Conservation (phyloP, 1,284 basidiomycete species). For the Naganishia liquefaciens region DNA sequence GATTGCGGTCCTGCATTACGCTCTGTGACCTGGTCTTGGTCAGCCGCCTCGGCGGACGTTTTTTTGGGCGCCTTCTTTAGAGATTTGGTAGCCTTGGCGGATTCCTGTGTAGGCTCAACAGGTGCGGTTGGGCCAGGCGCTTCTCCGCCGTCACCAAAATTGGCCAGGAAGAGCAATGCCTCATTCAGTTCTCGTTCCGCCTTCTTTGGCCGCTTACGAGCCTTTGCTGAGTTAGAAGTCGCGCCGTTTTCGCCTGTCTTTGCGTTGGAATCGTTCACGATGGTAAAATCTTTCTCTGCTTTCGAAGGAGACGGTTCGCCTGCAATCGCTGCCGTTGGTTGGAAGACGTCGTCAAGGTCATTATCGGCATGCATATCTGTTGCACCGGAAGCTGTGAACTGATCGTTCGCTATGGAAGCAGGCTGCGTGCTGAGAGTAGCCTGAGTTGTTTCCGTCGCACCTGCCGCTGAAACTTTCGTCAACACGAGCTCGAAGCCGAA, state of each 20-base stretch:
- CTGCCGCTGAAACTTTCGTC: no score
- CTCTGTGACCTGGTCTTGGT: background rate
- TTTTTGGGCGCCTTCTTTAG: background rate
- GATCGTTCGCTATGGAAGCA: no score
- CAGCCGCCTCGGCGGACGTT: background rate
- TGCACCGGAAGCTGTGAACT: no score
- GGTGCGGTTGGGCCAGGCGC: background rate
- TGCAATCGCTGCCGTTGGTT: background rate
- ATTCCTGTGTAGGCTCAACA: background rate
- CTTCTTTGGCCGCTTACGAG: slow-evolving; percentile 11
- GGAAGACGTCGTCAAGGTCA: no score
- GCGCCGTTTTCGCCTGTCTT: background rate
- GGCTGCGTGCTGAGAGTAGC: no score
- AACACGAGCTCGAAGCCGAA: no score
- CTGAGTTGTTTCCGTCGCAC: no score
- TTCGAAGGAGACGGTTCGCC: background rate
- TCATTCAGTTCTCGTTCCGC: slow-evolving; percentile 24
- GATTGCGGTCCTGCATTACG: background rate
- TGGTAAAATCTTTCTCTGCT: background rate
- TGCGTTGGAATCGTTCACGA: background rate
- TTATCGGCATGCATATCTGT: no score
- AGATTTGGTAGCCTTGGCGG: background rate
- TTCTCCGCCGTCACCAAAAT: background rate
- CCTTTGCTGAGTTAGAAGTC: background rate
- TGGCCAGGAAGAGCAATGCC: slow-evolving; percentile 2